Percentiles rank a stretch among this genome's conserved stretches.
phyloP scores from a whole-genome alignment of 148 eudicot species.

The Camellia granthamiana region DNA sequence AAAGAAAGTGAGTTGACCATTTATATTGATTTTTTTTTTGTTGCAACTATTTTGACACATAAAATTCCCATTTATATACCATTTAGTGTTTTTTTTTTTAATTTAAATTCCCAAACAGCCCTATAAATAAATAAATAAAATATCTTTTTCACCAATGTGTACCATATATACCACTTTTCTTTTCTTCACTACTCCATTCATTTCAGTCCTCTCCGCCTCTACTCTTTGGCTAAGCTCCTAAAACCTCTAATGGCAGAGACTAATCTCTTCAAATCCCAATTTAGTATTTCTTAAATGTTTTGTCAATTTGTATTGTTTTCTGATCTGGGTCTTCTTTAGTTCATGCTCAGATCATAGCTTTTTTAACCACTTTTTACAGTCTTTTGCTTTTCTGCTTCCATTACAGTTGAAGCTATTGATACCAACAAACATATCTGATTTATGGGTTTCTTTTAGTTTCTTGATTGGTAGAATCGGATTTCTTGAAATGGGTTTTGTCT shows the following conservation, averaged over 20 bases:
- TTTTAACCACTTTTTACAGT: background rate
- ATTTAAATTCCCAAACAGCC: slow-evolving; percentile 8
- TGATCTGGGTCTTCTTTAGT: slow-evolving; percentile 24
- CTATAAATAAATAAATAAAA: background rate
- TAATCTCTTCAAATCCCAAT: slow-evolving; percentile 16
- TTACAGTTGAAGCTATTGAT: slow-evolving; percentile 15
- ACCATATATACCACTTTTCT: background rate
- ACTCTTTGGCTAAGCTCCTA: slow-evolving; percentile 14
- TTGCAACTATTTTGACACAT: no score
- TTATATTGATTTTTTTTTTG: background rate
- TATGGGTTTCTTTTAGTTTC: slow-evolving; percentile 18
- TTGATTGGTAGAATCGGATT: slow-evolving; percentile 14
- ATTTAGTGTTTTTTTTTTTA: background rate
- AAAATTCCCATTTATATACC: background rate
- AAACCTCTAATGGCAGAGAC: slow-evolving; percentile 17
- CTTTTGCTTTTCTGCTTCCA: slow-evolving; percentile 14
- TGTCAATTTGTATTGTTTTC: background rate
- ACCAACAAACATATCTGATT: slow-evolving; percentile 17
- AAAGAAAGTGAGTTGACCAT: no score
- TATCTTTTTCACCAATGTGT: slow-evolving; percentile 6
- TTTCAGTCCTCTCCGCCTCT: slow-evolving; percentile 13
- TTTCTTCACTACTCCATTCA: background rate
- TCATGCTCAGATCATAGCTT: slow-evolving; percentile 18
- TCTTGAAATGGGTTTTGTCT: slow-evolving; percentile 24
- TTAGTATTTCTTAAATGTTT: background rate